Evolutionary conservation across 257 asterid species (phyloP), one percentile per base, ranked within the genome.

Genomic region (Solanum sitiens): DNA sequence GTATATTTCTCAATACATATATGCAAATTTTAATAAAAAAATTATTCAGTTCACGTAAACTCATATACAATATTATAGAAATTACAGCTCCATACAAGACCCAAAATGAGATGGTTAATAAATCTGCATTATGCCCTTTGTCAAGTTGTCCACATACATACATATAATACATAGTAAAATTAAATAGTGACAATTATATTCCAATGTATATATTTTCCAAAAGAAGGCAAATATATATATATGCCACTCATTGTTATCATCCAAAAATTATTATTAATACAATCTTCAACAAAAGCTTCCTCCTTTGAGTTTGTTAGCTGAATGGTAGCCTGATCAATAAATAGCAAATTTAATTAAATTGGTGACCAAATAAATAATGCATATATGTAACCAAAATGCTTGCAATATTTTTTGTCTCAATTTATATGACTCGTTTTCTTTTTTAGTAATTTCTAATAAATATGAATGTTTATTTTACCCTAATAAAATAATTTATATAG

Each of bases 241-340:
- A 47, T 80, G 85, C 32, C 70, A 82, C 71, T 82, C 27, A 30
- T 21, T 27, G 85, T 80, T 63, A 9, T 32, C 85, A 47, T 50
- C 44, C 30, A 32, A 50, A 47, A 47, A 27, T 47, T 79, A 18
- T 50, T 82, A 20, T 3, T 74, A 74, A 56, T 74, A 21, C 83
- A 32, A 10, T 50, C 44, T 40, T 47, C 85, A 80, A 47, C 7
- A 47, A 9, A 7, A 12, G 20, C 67, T 47, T 76, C 73, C 11
- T 87, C 45, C 1, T 50, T 50, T 50, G 83, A 15, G 12, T 72
- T 85, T 63, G 23, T 72, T 88, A 88, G 88, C 74, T 86, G 87
- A 88, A 86, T 80, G 90, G 88, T 56, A 88, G 37, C 89, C 90
- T 88, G 90, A 68, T 33, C 16, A 8, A 75, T 5, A 37, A 37